These are phyloP conservation scores for Stellera chamaejasme DNA, from an alignment of 345 rosid species.

Conservation along the genomic window DNA sequence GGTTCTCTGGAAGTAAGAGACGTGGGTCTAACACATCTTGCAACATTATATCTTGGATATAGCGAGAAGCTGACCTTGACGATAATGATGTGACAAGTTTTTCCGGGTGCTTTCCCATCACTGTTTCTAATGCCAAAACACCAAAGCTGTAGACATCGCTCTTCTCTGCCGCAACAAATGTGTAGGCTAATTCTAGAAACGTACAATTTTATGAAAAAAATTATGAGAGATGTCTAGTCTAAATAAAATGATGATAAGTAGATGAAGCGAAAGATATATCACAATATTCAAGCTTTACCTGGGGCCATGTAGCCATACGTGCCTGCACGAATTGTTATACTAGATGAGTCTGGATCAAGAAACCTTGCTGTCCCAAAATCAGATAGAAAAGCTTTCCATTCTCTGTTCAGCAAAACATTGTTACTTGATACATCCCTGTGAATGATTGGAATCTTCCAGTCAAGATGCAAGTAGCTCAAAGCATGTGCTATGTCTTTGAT, in stretches of 20 bases:
- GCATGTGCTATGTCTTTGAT: conserved; percentile 4
- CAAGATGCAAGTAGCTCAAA: conserved; percentile 9
- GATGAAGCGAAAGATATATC: neutral
- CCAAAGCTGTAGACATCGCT: conserved; percentile 14
- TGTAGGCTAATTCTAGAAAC: conserved; percentile 6
- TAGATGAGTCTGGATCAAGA: conserved; percentile 9
- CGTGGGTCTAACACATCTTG: no score
- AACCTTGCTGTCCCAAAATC: conserved; percentile 13
- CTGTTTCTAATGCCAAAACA: neutral
- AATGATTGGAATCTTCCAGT: conserved; percentile 5
- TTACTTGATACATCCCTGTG: conserved; percentile 11
- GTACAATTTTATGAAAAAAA: neutral
- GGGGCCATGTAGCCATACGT: conserved; percentile 9
- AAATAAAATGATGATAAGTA: neutral
- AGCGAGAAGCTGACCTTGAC: no score
- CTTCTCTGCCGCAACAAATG: neutral
- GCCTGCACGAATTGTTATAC: conserved; percentile 6
- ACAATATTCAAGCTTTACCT: neutral
- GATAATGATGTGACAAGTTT: neutral
- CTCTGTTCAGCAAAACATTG: conserved; percentile 10
- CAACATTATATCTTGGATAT: no score
- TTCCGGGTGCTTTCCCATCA: conserved; percentile 14
- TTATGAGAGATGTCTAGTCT: neutral
- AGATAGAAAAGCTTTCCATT: conserved; percentile 8
- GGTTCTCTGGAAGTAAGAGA: neutral